Base-by-base conservation (phyloP, 2,329 filamentous ascomycete species). In the Dactylonectria estremocensis region DNA sequence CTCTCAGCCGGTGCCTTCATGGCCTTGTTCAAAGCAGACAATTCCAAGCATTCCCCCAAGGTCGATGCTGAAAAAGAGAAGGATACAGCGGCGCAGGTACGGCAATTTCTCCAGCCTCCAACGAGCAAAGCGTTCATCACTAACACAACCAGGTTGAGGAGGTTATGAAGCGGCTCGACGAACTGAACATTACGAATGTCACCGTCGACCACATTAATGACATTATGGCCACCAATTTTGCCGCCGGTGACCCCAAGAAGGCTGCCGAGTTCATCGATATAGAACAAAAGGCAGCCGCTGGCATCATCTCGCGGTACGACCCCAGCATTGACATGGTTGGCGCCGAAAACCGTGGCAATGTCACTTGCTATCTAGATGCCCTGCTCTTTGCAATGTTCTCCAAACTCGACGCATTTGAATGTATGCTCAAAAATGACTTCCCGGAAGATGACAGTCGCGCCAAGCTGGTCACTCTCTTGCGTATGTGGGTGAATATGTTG, bases 321-420 rank as follows among this genome's bases (percentile, higher is more conserved):
- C 90, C 94, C 9, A 86, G 87, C 60, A 86, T 92, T 8, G 88
- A 88, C 64, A 90, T 98, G 84, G 83, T 94, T 5, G 96, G 96
- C 7, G 95, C 96, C 13, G 92, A 94, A 74, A 99, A 99, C 77
- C 88, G 95, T 54, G 88, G 92, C 50, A 90, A 89, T 54, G 94
- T 97, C 40, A 98, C 95, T n/a, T 99, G 96, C 83, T 98, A 97
- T 79, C 85, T 98, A 16, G 96, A 98, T 79, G 89, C 95, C 0
- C 83, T 98, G 22, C 87, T 99, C 1, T 98, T 98, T 79, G 93
- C 95, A 79, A 98, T 99, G 94, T 98, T 98, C 79, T 93, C 93
- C 18, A 91, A 93, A 67, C 86, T 98, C 43, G 92, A 94, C 72
- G 95, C 93, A 70, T 99, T 97, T 79, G 95, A 98, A 80, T 94